Percentiles rank a stretch among this genome's conserved stretches.
phyloP scores from a whole-genome alignment of 163 green algal genomes.

The Coccomyxa subellipsoidea region DNA sequence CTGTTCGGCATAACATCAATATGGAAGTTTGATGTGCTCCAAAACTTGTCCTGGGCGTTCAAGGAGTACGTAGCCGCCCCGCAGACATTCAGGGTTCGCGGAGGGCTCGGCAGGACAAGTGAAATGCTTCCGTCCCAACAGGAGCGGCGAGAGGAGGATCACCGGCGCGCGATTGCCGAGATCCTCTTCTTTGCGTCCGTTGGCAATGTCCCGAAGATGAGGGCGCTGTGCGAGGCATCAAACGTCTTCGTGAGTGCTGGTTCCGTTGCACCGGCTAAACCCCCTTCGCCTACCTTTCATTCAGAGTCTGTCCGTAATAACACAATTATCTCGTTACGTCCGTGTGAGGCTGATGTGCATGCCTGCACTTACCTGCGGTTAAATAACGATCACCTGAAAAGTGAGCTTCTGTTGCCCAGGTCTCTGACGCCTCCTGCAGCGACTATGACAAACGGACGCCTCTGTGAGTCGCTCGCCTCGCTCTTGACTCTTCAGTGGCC shows the following conservation, averaged over 20 bases:
- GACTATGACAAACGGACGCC: constrained; percentile 65
- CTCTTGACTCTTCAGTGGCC: no score
- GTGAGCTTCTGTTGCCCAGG: no score
- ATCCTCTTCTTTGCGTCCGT: constrained; percentile 87
- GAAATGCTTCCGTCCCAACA: background rate
- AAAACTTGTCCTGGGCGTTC: no score
- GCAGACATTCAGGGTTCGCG: background rate
- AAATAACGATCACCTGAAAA: no score
- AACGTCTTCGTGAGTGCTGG: constrained; percentile 54
- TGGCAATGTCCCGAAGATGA: constrained; percentile 71
- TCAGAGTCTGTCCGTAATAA: no score
- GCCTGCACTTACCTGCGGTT: no score
- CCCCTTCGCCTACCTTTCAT: no score
- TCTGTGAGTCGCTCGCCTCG: constrained; percentile 38
- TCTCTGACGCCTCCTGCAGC: constrained; percentile 45
- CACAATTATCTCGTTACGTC: no score
- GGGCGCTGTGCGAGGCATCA: constrained; percentile 66
- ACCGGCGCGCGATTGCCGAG: constrained; percentile 74
- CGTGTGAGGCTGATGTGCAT: no score
- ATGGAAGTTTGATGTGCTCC: no score
- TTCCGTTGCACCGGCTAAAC: no score
- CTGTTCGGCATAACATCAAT: background rate
- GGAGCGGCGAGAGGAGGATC: constrained; percentile 55
- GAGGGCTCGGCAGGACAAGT: background rate
- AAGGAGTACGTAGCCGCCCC: background rate